These are phyloP conservation scores for Nicotiana obtusifolia DNA, from an alignment of 257 asterid species.

Conservation along the genomic window DNA sequence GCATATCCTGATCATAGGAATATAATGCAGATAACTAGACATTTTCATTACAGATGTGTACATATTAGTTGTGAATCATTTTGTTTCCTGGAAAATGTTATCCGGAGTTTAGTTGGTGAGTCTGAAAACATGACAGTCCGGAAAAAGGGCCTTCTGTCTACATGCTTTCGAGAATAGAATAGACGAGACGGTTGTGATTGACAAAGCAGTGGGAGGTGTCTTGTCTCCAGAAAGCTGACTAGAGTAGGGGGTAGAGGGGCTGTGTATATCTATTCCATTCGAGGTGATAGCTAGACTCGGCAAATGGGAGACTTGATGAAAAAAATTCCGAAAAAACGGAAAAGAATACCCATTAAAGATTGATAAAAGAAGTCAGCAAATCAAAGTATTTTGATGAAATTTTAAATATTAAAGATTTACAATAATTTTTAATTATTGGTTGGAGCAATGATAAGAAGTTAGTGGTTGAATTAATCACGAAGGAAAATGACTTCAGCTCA, in stretches of 20 bases:
- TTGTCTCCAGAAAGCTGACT: no score
- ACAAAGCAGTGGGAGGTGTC: no score
- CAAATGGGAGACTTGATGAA: no score
- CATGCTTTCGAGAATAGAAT: no score
- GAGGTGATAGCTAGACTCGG: no score
- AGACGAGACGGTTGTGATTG: no score
- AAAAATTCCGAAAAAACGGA: background rate
- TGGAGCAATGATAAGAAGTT: background rate
- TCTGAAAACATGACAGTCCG: no score
- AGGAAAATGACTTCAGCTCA: background rate
- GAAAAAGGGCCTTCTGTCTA: no score
- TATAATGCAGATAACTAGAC: background rate
- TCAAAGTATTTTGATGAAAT: background rate
- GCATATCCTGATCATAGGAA: background rate
- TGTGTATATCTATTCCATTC: no score
- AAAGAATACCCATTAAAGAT: background rate
- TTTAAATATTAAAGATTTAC: no score
- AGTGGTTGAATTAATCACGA: background rate
- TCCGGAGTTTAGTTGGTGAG: background rate
- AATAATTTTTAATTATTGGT: background rate
- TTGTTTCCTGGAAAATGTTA: background rate
- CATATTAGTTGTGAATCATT: background rate
- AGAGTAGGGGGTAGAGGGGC: no score
- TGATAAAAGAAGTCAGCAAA: background rate
- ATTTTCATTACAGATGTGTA: background rate